A percentile compares a stretch with the other conserved stretches of the same genome.
Conservation (phyloP, 1,284 basidiomycete genomes). For the Marasmius sp. region DNA sequence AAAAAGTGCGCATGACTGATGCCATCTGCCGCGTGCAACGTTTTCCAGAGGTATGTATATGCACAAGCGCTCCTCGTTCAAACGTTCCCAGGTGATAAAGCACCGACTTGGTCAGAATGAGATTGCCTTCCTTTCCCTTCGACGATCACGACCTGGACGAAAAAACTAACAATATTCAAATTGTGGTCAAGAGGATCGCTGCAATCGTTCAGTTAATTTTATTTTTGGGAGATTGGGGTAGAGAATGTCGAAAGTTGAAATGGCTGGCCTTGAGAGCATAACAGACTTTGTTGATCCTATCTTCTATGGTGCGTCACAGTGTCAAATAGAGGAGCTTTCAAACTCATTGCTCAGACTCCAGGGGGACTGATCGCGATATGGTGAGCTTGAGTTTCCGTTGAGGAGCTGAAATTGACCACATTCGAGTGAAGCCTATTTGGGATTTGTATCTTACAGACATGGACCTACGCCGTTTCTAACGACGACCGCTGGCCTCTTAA, state of each 20-base stretch:
- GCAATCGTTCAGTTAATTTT: not conserved
- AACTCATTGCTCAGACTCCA: not conserved
- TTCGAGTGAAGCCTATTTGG: not conserved
- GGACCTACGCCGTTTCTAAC: not conserved
- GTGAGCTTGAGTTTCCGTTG: not conserved
- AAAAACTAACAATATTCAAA: not conserved
- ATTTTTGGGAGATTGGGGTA: not conserved
- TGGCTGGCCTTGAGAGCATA: not conserved
- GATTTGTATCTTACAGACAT: constrained; percentile 1
- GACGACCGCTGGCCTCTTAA: not conserved
- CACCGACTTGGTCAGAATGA: not conserved
- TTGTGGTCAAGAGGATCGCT: not conserved
- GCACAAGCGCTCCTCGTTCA: too few relatives aligned
- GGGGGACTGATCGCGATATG: not conserved
- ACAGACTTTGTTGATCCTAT: not conserved
- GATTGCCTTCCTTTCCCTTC: not conserved
- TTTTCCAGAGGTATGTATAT: too few relatives aligned
- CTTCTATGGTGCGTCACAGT: not conserved
- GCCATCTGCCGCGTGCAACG: too few relatives aligned
- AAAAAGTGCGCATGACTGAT: too few relatives aligned
- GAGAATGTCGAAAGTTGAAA: not conserved
- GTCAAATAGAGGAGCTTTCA: not conserved
- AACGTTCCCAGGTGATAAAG: not conserved
- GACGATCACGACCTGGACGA: not conserved
- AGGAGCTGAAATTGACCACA: not conserved